A percentile compares a stretch with the other conserved stretches of the same genome.
phyloP scores from a whole-genome alignment of 2,329 filamentous ascomycete genomes.

The Ophiocordyceps australis region DNA sequence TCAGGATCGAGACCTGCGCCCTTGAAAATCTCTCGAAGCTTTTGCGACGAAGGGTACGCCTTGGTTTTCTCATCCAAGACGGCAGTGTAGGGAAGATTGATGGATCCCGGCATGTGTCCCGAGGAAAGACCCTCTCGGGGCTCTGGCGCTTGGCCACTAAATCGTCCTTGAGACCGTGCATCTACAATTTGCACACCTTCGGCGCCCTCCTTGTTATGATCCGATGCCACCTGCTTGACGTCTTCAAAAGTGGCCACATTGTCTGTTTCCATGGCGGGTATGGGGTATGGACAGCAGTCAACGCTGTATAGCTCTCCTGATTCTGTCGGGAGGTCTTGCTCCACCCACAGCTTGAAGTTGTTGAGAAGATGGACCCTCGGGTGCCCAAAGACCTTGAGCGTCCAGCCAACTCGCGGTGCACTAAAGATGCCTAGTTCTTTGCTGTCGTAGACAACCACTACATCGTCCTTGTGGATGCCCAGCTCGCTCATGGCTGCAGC shows the following conservation, averaged over 20 bases:
- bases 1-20: constrained; percentile 61
- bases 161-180: constrained; percentile 64
- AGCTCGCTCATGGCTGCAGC: constrained; percentile 75
- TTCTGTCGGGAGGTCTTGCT: constrained; percentile 66
- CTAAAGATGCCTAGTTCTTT: constrained; percentile 88
- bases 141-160: constrained; percentile 68
- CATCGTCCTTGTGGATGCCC: constrained; percentile 75
- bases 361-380: constrained; percentile 76
- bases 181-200: constrained; percentile 81
- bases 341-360: constrained; percentile 90
- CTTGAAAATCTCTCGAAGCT: constrained; percentile 61
- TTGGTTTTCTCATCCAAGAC: constrained; percentile 74
- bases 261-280: constrained; percentile 37
- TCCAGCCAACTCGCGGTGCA: constrained; percentile 88
- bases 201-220: constrained; percentile 64
- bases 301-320: constrained; percentile 55
- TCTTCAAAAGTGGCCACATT: constrained; percentile 71
- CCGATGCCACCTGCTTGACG: constrained; percentile 57
- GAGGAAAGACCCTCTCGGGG: constrained; percentile 72
- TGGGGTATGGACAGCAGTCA: constrained; percentile 46
- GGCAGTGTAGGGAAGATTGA: constrained; percentile 62
- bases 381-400: constrained; percentile 78
- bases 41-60: constrained; percentile 51
- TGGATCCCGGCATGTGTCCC: constrained; percentile 80
- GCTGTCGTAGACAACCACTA: constrained; percentile 84